Percentiles rank a stretch among this genome's conserved stretches.
Evolutionary conservation across 83 land plant genomes (phyloP).

Genomic region (Larix sibirica): DNA sequence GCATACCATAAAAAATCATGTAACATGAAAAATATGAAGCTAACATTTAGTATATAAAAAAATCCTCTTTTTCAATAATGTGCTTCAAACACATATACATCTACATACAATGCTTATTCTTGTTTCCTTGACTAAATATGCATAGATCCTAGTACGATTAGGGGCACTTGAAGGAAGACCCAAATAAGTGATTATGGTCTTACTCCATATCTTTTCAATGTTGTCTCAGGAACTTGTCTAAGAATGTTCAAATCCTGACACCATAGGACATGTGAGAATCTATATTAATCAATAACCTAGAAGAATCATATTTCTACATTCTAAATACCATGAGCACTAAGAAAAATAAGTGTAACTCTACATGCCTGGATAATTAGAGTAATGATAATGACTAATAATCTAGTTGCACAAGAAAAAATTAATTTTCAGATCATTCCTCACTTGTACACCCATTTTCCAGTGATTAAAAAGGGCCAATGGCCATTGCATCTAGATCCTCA

Average conservation of each 20-base stretch:
- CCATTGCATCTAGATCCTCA: too few relatives aligned
- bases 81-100: background rate
- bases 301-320: background rate
- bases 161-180: constrained; percentile 79
- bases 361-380: background rate
- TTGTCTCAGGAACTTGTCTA: constrained; percentile 54
- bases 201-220: constrained; percentile 38
- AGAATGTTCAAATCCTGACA: constrained; percentile 47
- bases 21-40: background rate
- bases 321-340: background rate
- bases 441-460: too few relatives aligned
- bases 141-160: constrained; percentile 70
- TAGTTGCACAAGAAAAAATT: background rate
- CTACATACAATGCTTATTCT: constrained; percentile 50
- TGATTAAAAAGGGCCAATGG: too few relatives aligned
- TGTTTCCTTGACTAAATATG: constrained; percentile 39
- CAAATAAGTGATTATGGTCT: constrained; percentile 74
- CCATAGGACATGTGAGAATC: background rate
- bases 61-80: too few relatives aligned
- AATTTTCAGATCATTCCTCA: background rate
- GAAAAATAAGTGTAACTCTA: background rate
- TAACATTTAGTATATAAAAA: too few relatives aligned
- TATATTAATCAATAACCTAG: background rate
- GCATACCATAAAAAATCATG: background rate
- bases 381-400: background rate